phyloP scores from a whole-genome alignment of 768 basidiomycete genomes.

The Trametes villosa region DNA sequence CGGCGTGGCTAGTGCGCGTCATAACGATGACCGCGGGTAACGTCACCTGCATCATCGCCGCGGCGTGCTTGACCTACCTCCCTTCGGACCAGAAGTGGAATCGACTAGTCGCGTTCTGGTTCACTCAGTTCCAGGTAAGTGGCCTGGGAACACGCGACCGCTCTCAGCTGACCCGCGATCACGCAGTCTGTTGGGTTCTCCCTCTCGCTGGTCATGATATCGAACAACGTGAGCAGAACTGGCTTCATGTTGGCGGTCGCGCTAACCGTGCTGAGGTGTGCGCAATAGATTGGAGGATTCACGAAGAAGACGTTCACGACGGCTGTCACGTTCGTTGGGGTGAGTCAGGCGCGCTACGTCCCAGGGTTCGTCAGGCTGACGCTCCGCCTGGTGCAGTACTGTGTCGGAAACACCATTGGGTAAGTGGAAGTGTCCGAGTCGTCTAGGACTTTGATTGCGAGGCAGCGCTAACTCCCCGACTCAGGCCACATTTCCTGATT shows the following conservation, averaged over 20 bases:
- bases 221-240: conserved; percentile 26
- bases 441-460: too few relatives aligned
- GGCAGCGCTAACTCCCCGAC: neutral
- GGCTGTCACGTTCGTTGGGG: conserved; percentile 35
- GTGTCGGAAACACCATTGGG: conserved; percentile 26
- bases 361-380: neutral
- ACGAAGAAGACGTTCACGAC: conserved; percentile 37
- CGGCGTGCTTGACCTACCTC: conserved; percentile 35
- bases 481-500: conserved; percentile 23
- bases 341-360: neutral
- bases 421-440: neutral
- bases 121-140: conserved; percentile 31
- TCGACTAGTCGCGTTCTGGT: conserved; percentile 39
- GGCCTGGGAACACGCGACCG: neutral
- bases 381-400: conserved; percentile 17
- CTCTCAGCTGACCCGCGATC: neutral
- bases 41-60: conserved; percentile 39
- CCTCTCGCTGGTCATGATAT: conserved; percentile 35
- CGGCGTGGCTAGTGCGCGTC: conserved; percentile 8
- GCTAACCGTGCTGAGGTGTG: neutral
- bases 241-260: neutral
- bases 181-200: conserved; percentile 31
- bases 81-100: conserved; percentile 35
- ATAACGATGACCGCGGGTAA: conserved; percentile 28
- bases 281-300: conserved; percentile 34